Evolutionary conservation across 495 filamentous ascomycete species (phyloP).

Genomic region (Penicillium tannophilum): DNA sequence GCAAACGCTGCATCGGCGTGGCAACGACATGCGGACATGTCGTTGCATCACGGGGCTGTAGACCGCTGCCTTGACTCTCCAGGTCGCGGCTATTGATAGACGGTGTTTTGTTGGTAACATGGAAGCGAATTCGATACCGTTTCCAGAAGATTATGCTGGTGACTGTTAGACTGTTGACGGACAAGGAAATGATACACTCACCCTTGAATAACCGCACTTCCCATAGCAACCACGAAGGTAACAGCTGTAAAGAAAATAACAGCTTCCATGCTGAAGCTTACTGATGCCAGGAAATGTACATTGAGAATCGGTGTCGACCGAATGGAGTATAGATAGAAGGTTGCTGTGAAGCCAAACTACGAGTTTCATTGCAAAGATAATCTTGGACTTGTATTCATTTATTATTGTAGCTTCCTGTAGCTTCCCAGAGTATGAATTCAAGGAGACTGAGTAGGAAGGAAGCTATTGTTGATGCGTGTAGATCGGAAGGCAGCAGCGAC

Average conservation of each 20-base stretch:
- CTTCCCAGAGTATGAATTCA: neutral
- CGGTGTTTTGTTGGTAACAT: constrained; percentile 14
- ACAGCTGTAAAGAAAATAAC: constrained; percentile 19
- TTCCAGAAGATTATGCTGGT: constrained; percentile 20
- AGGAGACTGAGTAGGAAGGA: neutral
- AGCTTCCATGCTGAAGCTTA: constrained; percentile 16
- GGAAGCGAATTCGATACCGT: constrained; percentile 20
- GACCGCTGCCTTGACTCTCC: constrained; percentile 3
- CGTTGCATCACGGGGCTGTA: neutral
- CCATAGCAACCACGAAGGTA: constrained; percentile 19
- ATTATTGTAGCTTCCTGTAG: neutral
- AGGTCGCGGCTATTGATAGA: constrained; percentile 13
- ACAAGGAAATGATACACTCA: neutral
- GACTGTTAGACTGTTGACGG: neutral
- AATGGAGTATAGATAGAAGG: constrained; percentile 12
- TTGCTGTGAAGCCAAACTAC: neutral
- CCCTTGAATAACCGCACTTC: constrained; percentile 16
- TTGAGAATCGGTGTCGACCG: constrained; percentile 1
- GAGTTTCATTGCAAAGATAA: neutral
- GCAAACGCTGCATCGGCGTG: constrained; percentile 9
- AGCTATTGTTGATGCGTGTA: neutral
- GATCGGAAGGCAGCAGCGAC: constrained; percentile 4
- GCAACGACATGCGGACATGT: neutral
- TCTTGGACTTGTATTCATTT: neutral
- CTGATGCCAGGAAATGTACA: constrained; percentile 1